Conservation (phyloP, 2,329 filamentous ascomycete species). For the Apiospora sp. region DNA sequence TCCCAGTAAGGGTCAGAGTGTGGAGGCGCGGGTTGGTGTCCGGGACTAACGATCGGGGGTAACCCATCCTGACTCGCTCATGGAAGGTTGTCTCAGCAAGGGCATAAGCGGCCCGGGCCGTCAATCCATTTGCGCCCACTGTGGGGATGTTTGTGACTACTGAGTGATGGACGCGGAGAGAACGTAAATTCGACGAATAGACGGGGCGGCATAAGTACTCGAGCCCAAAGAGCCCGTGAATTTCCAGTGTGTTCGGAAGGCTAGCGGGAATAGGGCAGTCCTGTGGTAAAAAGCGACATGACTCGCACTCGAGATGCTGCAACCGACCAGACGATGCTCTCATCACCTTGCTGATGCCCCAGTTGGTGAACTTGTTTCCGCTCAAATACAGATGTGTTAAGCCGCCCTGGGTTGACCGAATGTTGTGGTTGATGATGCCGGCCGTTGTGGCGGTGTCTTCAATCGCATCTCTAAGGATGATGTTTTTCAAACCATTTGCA, state of each 20-base stretch:
- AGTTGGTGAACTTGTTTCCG: constrained; percentile 55
- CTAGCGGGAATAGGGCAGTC: constrained; percentile 28
- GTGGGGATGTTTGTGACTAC: constrained; percentile 63
- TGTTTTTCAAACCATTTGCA: constrained; percentile 41
- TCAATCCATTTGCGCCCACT: constrained; percentile 48
- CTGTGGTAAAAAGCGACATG: constrained; percentile 42
- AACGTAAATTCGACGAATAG: constrained; percentile 60
- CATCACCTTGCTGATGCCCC: constrained; percentile 54
- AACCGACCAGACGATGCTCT: constrained; percentile 53
- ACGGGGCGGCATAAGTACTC: constrained; percentile 60
- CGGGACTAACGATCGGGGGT: constrained; percentile 58
- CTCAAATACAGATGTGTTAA: constrained; percentile 65
- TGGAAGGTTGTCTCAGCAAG: constrained; percentile 56
- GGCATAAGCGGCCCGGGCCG: constrained; percentile 46
- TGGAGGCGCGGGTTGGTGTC: constrained; percentile 64
- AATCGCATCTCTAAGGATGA: constrained; percentile 37
- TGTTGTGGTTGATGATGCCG: constrained; percentile 32
- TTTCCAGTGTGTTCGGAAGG: constrained; percentile 42
- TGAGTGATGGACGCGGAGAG: constrained; percentile 66
- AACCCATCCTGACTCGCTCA: constrained; percentile 53
- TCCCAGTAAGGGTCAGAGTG: constrained; percentile 60
- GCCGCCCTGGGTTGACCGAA: constrained; percentile 41
- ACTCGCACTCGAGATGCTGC: constrained; percentile 61
- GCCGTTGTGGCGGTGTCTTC: constrained; percentile 28
- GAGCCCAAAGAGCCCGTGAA: constrained; percentile 55